phyloP scores from a whole-genome alignment of 2,329 filamentous ascomycete genomes.

The Chaetomium strumarium region DNA sequence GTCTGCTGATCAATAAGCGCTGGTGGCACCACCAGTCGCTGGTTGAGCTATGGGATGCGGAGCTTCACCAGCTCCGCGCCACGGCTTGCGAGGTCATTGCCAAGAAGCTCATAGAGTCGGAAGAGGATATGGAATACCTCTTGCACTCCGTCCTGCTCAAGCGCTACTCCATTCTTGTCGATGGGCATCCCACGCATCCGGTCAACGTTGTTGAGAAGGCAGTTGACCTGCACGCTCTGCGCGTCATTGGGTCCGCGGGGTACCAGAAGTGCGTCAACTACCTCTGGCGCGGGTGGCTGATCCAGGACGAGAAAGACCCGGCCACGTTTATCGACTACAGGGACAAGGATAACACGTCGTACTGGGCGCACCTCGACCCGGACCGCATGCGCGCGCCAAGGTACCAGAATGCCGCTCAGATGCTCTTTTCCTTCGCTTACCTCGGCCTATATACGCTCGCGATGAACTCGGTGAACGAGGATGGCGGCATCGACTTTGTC shows the following conservation, averaged over 20 bases:
- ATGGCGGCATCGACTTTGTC: slow-evolving; percentile 74
- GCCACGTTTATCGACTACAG: slow-evolving; percentile 85
- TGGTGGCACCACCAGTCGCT: slow-evolving; percentile 76
- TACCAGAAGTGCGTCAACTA: slow-evolving; percentile 94
- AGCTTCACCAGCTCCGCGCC: slow-evolving; percentile 72
- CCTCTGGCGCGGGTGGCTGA: slow-evolving; percentile 91
- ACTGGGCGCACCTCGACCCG: slow-evolving; percentile 80
- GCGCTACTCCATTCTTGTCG: slow-evolving; percentile 74
- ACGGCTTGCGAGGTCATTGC: slow-evolving; percentile 86
- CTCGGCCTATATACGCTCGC: slow-evolving; percentile 80
- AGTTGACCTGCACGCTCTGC: slow-evolving; percentile 84
- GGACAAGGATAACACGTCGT: slow-evolving; percentile 69
- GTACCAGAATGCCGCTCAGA: slow-evolving; percentile 87
- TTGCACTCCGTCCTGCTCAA: slow-evolving; percentile 78
- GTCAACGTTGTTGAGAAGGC: slow-evolving; percentile 90
- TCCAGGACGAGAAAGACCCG: slow-evolving; percentile 91
- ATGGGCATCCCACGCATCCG: slow-evolving; percentile 65
- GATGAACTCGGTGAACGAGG: slow-evolving; percentile 88
- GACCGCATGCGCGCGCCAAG: slow-evolving; percentile 88
- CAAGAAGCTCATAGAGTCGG: slow-evolving; percentile 77
- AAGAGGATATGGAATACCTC: slow-evolving; percentile 73
- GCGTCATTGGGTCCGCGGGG: slow-evolving; percentile 83
- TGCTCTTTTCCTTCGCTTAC: slow-evolving; percentile 78
- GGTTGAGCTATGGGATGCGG: slow-evolving; percentile 86
- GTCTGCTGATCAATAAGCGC: slow-evolving; percentile 63